phyloP scores from a whole-genome alignment of 805 yeast species.

The Ogataea paraovalis region DNA sequence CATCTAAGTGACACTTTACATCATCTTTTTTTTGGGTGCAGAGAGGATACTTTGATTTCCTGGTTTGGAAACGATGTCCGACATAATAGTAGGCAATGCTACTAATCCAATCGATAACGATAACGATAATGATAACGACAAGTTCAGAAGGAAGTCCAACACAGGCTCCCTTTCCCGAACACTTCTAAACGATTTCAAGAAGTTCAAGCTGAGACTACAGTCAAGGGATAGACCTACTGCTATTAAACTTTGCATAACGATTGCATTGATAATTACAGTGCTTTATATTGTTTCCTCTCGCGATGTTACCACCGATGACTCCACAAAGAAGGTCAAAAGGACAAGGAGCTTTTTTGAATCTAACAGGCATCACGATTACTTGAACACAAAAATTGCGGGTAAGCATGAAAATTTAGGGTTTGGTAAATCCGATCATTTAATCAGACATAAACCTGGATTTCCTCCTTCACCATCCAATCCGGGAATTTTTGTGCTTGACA shows the following conservation, averaged over 20 bases:
- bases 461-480: conserved; percentile 26
- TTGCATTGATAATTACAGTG: background rate
- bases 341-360: conserved; percentile 4
- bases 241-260: conserved; percentile 1
- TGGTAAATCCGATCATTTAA: conserved; percentile 15
- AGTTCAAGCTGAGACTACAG: conserved; percentile 7
- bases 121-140: conserved; percentile 18
- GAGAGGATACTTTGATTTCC: no score
- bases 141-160: conserved; percentile 14
- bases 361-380: conserved; percentile 19
- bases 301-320: background rate
- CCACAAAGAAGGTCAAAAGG: conserved; percentile 9
- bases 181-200: conserved; percentile 4
- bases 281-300: background rate
- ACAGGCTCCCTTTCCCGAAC: conserved; percentile 6
- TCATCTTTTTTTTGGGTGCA: no score
- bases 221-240: conserved; percentile 10
- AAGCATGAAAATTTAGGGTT: conserved; percentile 24
- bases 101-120: background rate
- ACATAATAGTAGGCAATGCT: background rate
- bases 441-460: conserved; percentile 24
- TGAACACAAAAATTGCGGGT: conserved; percentile 22
- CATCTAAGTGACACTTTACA: no score
- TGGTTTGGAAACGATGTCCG: no score
- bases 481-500: conserved; percentile 21